A percentile compares a stretch with the other conserved stretches of the same genome.
Conservation (phyloP, 2,329 filamentous ascomycete genomes). For the Alternaria postmessia region DNA sequence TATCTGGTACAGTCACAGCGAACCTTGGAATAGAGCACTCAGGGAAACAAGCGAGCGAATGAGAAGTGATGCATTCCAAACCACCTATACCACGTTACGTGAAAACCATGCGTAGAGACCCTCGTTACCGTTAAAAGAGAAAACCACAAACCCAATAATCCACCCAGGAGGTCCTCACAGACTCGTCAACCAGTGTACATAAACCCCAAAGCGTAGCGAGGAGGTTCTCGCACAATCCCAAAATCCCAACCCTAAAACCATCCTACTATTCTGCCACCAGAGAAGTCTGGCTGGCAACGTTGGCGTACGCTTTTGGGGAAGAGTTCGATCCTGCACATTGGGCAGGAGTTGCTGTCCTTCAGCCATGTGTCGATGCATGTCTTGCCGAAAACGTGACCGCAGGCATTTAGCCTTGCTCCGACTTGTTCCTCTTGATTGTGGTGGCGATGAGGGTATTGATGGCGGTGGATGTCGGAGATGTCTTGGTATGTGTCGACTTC, state of each 20-base stretch:
- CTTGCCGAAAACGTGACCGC: slow-evolving; percentile 2
- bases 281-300: no score
- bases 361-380: background rate
- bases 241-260: background rate
- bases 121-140: background rate
- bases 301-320: background rate
- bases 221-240: background rate
- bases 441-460: background rate
- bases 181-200: background rate
- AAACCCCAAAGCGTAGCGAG: background rate
- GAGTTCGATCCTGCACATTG: background rate
- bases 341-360: background rate
- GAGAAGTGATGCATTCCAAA: background rate
- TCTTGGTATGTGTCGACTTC: background rate
- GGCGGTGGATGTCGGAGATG: background rate
- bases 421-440: background rate
- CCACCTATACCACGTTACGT: background rate
- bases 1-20: slow-evolving; percentile 1
- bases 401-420: background rate
- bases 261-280: no score
- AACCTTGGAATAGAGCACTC: background rate
- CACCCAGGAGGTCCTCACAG: background rate
- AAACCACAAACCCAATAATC: background rate
- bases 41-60: background rate
- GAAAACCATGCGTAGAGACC: background rate